Evolutionary conservation across 768 basidiomycete species (phyloP), one percentile per base, ranked within the genome.

Genomic region (Rhodosporidiobolus sp.): DNA sequence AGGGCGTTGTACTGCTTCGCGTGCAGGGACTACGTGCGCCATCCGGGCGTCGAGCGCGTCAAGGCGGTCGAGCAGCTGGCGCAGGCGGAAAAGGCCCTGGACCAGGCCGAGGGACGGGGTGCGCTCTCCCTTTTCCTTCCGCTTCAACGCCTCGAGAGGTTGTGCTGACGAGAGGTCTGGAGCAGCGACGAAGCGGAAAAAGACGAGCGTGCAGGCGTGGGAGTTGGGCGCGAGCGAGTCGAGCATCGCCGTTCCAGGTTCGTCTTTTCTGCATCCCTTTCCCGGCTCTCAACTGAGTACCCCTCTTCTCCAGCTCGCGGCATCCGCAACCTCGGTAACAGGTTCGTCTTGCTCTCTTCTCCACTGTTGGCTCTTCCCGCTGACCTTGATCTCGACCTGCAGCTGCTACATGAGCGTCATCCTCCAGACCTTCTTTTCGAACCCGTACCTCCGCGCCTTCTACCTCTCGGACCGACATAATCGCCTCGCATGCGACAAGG

Each of bases 341-440:
- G 71, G 71, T 64, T 4, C 35, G 45, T 38, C 11, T 38, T 10
- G 34, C 24, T 0, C 84, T 95, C 6, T 82, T 92, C 54, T 94
- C 95, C 80, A 86, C 95, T 0, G 92, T 28, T 32, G 8, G 38
- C 49, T 11, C 6, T 46, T 6, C 10, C 7, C 92, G 6, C 34
- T 14, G 3, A 30, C 55, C 7, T 24, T n/a, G 53, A 17, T 32
- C 4, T 16, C 0, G n/a, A n/a, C 26, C 3, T 89, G 93, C 80
- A 97, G 94, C 0, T 98, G 95, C 79, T 97, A 93, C 82, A 85
- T 98, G 77, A 95, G 92, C 74, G 92, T 89, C 63, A 88, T 96
- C 30, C 85, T 98, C 19, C 95, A 98, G 80, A 87, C 87, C 20
- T 88, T 98, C 77, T 84, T 91, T 14, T 90, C 92, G 81, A 98